These are phyloP conservation scores for Jatropha podagrica DNA, from an alignment of 441 rosid genomes.

Conservation along the genomic window DNA sequence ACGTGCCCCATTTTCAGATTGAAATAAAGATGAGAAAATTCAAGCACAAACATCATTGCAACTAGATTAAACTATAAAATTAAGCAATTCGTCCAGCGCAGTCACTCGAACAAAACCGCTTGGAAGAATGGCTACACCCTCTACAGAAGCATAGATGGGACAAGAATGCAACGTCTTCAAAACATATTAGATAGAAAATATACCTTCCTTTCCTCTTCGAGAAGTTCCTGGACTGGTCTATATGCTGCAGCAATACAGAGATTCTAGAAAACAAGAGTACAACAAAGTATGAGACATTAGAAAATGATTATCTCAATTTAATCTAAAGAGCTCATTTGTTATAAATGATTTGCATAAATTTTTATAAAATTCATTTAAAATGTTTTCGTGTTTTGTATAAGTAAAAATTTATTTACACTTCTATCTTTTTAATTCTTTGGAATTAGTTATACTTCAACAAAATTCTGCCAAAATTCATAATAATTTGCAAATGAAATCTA, in stretches of 20 bases:
- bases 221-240: slow-evolving; percentile 86
- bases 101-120: background rate
- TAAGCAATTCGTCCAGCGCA: background rate
- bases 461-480: no score
- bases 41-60: background rate
- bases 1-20: background rate
- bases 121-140: background rate
- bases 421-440: no score
- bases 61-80: background rate
- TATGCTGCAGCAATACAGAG: slow-evolving; percentile 95
- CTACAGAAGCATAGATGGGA: background rate
- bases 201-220: slow-evolving; percentile 77
- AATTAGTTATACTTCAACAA: no score
- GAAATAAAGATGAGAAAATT: background rate
- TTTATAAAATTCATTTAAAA: no score
- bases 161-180: background rate
- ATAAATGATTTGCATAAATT: no score
- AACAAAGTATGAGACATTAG: slow-evolving; percentile 9
- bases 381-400: no score
- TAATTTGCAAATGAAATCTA: no score
- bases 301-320: slow-evolving; percentile 2
- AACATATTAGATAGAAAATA: background rate
- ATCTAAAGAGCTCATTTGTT: background rate
- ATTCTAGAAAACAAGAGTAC: slow-evolving; percentile 53
- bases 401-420: no score